Evolutionary conservation across 73 alveolate genomes (phyloP).

Genomic region (Paramecium caudatum): DNA sequence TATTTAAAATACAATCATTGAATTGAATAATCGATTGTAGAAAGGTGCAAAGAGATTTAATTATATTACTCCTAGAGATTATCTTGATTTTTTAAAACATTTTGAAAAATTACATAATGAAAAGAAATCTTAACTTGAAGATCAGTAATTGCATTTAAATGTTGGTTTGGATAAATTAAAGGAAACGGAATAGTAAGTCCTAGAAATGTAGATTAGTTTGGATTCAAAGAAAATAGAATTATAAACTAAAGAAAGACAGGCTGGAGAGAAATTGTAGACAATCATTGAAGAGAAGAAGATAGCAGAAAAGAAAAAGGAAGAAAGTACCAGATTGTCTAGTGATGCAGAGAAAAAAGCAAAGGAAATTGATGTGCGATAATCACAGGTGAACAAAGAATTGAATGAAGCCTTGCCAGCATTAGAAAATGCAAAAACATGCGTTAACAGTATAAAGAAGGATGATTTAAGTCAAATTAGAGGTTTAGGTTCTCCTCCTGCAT

Average conservation of each 20-base stretch:
- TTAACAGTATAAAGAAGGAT: slow-evolving; percentile 86
- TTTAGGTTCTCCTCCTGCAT: slow-evolving; percentile 91
- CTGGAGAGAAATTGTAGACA: slow-evolving; percentile 93
- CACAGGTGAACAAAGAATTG: slow-evolving; percentile 87
- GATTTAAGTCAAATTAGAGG: slow-evolving; percentile 93
- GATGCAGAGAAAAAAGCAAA: slow-evolving; percentile 83
- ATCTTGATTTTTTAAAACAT: slow-evolving; percentile 98
- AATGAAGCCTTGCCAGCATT: slow-evolving; percentile 97
- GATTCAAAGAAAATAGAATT: slow-evolving; percentile 93
- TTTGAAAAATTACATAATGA: slow-evolving; percentile 90
- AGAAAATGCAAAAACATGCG: slow-evolving; percentile 94
- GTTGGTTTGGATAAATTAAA: slow-evolving; percentile 97
- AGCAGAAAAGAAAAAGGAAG: slow-evolving; percentile 95
- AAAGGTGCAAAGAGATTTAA: slow-evolving; percentile 97
- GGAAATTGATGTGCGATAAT: slow-evolving; percentile 87
- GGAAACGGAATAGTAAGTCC: slow-evolving; percentile 87
- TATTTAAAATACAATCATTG: slow-evolving; percentile 90
- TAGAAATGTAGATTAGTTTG: slow-evolving; percentile 88
- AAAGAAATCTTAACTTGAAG: slow-evolving; percentile 95
- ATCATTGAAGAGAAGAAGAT: slow-evolving; percentile 96
- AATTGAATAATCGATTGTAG: slow-evolving; percentile 88
- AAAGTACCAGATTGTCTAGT: slow-evolving; percentile 80
- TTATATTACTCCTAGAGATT: slow-evolving; percentile 99
- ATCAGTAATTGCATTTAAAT: slow-evolving; percentile 94
- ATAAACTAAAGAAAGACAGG: slow-evolving; percentile 91